Conservation (phyloP, 306 rosid species). For the Adenanthera pavonina region DNA sequence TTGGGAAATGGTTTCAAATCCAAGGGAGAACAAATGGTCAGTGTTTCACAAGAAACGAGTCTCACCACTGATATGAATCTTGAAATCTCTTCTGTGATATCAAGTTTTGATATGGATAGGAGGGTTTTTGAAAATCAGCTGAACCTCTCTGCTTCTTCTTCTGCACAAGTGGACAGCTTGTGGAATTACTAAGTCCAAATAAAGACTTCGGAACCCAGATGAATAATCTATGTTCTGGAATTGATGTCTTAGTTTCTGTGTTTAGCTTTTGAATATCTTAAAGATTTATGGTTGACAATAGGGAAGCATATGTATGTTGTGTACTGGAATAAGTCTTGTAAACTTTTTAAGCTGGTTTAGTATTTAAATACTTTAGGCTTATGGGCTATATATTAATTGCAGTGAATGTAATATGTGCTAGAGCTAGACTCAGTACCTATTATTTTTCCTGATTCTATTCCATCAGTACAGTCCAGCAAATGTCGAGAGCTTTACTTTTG, state of each 20-base stretch:
- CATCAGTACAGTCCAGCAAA: constrained; percentile 11
- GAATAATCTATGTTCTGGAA: constrained; percentile 15
- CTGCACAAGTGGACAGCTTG: constrained; percentile 42
- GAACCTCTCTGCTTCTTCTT: constrained; percentile 39
- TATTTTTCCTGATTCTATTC: constrained; percentile 49
- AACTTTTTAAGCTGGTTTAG: background rate
- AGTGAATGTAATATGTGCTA: constrained; percentile 15
- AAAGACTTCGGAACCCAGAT: background rate
- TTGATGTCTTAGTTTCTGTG: constrained; percentile 38
- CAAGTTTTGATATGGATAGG: constrained; percentile 50
- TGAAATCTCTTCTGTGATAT: constrained; percentile 57
- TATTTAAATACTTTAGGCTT: background rate
- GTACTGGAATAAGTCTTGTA: constrained; percentile 47
- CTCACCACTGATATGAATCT: constrained; percentile 51
- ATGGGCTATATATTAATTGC: background rate
- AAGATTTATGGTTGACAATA: constrained; percentile 30
- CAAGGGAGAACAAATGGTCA: constrained; percentile 49
- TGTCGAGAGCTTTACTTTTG: constrained; percentile 32
- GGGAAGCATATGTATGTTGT: constrained; percentile 43
- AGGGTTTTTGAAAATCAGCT: constrained; percentile 56
- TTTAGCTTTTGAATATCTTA: constrained; percentile 35
- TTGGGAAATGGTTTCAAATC: constrained; percentile 54
- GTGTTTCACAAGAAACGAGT: constrained; percentile 57
- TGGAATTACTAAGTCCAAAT: constrained; percentile 58
- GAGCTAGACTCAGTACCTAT: constrained; percentile 38